Conservation (phyloP, 352 stramenopile species). For the Aphanomyces euteiches region DNA sequence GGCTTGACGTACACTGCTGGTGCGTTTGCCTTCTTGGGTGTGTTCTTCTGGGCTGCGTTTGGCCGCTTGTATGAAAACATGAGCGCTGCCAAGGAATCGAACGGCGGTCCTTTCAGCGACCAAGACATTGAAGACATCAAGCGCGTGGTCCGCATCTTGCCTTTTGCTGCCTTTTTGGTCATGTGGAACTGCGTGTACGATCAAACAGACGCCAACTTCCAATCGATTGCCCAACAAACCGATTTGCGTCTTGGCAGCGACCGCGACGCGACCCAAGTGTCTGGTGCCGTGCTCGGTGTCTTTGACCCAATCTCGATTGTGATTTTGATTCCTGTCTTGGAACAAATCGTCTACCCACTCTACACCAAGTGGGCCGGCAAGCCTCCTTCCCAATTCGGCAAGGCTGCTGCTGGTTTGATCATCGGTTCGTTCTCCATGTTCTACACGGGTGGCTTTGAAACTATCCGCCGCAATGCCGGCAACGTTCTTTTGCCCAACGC, state of each 20-base stretch:
- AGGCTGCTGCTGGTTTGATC: constrained; percentile 39
- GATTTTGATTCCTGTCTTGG: constrained; percentile 41
- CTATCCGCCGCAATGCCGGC: constrained; percentile 50
- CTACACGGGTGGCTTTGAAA: constrained; percentile 48
- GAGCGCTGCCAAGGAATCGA: constrained; percentile 39
- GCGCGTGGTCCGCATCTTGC: constrained; percentile 49
- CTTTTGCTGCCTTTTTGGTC: constrained; percentile 56
- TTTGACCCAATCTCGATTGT: constrained; percentile 47
- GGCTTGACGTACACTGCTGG: constrained; percentile 51
- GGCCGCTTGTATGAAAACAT: constrained; percentile 50
- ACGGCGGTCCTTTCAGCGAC: constrained; percentile 43
- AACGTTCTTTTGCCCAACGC: constrained; percentile 32
- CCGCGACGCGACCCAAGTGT: constrained; percentile 46
- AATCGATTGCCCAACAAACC: constrained; percentile 63
- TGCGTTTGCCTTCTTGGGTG: constrained; percentile 37
- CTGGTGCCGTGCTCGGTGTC: constrained; percentile 49
- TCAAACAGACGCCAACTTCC: constrained; percentile 63
- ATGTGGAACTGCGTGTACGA: constrained; percentile 63
- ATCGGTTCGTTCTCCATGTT: constrained; percentile 42
- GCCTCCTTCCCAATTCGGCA: constrained; percentile 40
- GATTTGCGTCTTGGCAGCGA: constrained; percentile 49
- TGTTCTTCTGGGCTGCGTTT: constrained; percentile 47
- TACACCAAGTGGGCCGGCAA: constrained; percentile 46
- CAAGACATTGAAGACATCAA: constrained; percentile 50
- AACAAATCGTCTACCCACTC: constrained; percentile 42